Percentiles rank a stretch among this genome's conserved stretches.
phyloP scores from a whole-genome alignment of 2,329 filamentous ascomycete species.

The Bimuria novae-zelandiae region DNA sequence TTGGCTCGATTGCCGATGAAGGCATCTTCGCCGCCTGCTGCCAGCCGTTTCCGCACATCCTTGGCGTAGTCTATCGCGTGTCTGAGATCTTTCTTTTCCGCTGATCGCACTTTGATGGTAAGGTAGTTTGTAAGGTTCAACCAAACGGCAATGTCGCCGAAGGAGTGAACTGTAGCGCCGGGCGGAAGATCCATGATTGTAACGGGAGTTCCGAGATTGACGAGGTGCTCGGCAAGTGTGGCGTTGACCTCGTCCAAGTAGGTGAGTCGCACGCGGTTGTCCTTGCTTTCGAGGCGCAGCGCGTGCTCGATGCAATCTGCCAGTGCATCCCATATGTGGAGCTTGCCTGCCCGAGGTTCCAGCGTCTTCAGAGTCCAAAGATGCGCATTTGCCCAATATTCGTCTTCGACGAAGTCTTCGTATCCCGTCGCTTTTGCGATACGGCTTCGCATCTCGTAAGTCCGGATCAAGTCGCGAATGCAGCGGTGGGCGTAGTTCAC shows the following conservation, averaged over 20 bases:
- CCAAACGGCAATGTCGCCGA: constrained; percentile 31
- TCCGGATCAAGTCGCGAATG: constrained; percentile 28
- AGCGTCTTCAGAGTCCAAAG: constrained; percentile 32
- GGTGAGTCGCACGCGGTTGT: constrained; percentile 24
- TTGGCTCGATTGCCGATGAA: constrained; percentile 25
- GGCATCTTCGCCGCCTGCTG: constrained; percentile 18
- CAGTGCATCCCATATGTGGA: constrained; percentile 26
- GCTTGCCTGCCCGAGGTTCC: constrained; percentile 6
- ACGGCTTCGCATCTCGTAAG: constrained; percentile 13
- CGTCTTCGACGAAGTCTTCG: constrained; percentile 20
- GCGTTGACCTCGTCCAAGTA: constrained; percentile 29
- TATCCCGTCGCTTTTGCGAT: constrained; percentile 10
- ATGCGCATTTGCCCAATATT: constrained; percentile 31
- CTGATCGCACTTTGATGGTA: constrained; percentile 22
- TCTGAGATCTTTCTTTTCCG: constrained; percentile 24
- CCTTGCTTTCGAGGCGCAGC: constrained; percentile 20
- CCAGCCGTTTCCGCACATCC: constrained; percentile 25
- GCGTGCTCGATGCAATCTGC: constrained; percentile 24
- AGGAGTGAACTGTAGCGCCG: constrained; percentile 6
- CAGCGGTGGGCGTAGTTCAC: constrained; percentile 33
- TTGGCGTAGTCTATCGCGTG: constrained; percentile 31
- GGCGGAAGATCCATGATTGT: constrained; percentile 8
- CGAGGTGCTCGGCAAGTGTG: constrained; percentile 20
- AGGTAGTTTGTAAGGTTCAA: constrained; percentile 30
- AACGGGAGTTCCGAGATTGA: constrained; percentile 11